Evolutionary conservation across 768 basidiomycete genomes (phyloP).

Genomic region (Termitomyces bulborhizus): DNA sequence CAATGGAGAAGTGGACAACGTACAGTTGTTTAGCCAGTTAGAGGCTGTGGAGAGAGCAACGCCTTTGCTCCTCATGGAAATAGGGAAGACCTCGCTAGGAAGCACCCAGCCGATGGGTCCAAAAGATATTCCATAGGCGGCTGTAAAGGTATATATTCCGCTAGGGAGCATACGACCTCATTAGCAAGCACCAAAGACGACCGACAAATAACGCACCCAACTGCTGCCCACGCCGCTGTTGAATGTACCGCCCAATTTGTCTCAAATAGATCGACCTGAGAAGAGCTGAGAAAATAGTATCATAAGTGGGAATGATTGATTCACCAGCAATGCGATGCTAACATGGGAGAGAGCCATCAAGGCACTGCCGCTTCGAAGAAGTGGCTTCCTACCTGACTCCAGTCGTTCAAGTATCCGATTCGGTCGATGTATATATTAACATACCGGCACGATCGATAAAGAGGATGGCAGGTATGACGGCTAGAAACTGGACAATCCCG

Average conservation of each 20-base stretch:
- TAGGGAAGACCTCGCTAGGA: slow-evolving; percentile 77
- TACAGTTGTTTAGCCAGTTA: slow-evolving; percentile 85
- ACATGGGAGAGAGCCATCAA: slow-evolving; percentile 64
- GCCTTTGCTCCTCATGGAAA: slow-evolving; percentile 74
- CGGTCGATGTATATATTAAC: slow-evolving; percentile 1
- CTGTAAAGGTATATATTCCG: slow-evolving; percentile 69
- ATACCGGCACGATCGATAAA: slow-evolving; percentile 62
- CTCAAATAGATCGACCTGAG: slow-evolving; percentile 42
- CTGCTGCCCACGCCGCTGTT: slow-evolving; percentile 61
- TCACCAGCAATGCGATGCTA: slow-evolving; percentile 57
- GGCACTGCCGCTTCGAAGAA: slow-evolving; percentile 59
- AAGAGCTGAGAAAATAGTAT: background rate
- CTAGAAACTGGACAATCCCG: slow-evolving; percentile 71
- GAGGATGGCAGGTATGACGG: slow-evolving; percentile 67
- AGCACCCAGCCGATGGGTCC: slow-evolving; percentile 84
- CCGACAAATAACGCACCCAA: slow-evolving; percentile 37
- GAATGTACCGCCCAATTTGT: slow-evolving; percentile 54
- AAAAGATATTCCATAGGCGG: slow-evolving; percentile 69
- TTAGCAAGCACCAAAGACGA: background rate
- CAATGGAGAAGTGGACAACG: slow-evolving; percentile 10
- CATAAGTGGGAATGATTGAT: slow-evolving; percentile 1
- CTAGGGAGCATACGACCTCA: slow-evolving; percentile 23
- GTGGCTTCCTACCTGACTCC: slow-evolving; percentile 51
- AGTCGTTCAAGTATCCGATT: background rate
- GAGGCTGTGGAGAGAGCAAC: slow-evolving; percentile 80